Percentiles rank a stretch among this genome's conserved stretches.
These are phyloP conservation scores for Eucalyptus victrix DNA, from an alignment of 345 rosid species.

Conservation along the genomic window DNA sequence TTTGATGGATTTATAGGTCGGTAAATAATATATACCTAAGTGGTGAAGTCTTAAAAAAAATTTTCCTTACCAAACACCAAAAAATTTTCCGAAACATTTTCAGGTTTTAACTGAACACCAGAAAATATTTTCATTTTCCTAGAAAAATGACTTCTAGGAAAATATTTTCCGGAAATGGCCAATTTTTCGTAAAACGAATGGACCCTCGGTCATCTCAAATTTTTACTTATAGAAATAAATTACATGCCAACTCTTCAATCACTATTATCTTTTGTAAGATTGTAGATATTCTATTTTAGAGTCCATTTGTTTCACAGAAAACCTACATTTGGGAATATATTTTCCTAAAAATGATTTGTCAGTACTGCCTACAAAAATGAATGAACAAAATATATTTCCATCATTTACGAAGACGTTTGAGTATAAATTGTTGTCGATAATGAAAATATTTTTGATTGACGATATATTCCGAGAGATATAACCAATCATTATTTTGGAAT, in stretches of 20 bases:
- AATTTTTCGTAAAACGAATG: too few relatives aligned
- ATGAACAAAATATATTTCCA: not conserved
- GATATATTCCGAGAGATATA: not conserved
- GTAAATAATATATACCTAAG: too few relatives aligned
- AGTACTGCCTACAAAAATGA: not conserved
- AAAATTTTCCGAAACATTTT: too few relatives aligned
- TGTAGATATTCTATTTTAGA: not conserved
- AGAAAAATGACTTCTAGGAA: too few relatives aligned
- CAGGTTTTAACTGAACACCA: too few relatives aligned
- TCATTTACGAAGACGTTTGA: rapidly evolving
- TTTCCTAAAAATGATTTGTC: not conserved
- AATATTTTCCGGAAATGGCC: too few relatives aligned
- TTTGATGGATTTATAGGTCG: too few relatives aligned
- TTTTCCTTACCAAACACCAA: too few relatives aligned
- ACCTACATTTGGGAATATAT: not conserved
- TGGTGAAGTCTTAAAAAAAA: too few relatives aligned
- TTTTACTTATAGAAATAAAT: not conserved
- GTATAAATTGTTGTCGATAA: not conserved
- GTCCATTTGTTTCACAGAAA: not conserved
- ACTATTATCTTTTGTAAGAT: not conserved
- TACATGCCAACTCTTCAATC: not conserved
- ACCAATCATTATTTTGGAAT: not conserved
- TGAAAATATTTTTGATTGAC: not conserved
- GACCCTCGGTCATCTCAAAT: not conserved
- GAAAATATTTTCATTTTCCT: too few relatives aligned